A percentile compares a stretch with the other conserved stretches of the same genome.
These are phyloP conservation scores for Spathaspora arborariae DNA, from an alignment of 805 yeast genomes.

Conservation along the genomic window DNA sequence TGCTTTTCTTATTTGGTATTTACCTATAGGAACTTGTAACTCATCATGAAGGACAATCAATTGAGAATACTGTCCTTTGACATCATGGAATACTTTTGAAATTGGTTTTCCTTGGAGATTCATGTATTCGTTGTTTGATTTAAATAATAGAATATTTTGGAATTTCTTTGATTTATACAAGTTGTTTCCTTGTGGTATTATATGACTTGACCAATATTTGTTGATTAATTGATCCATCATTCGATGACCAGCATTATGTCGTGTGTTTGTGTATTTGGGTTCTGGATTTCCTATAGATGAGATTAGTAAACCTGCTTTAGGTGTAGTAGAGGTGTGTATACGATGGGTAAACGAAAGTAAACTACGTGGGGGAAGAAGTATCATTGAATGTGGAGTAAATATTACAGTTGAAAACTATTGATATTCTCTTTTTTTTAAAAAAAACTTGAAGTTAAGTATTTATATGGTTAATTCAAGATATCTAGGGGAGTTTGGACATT, in stretches of 20 bases:
- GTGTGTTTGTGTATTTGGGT: conserved; percentile 51
- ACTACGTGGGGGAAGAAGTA: not conserved
- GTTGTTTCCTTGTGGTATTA: not conserved
- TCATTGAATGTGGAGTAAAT: not conserved
- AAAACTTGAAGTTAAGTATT: no score
- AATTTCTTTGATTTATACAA: conserved; percentile 14
- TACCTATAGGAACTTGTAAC: conserved; percentile 61
- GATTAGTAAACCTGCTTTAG: conserved; percentile 13
- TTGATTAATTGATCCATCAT: conserved; percentile 34
- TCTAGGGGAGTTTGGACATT: no score
- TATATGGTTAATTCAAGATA: no score
- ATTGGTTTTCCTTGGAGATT: conserved; percentile 65
- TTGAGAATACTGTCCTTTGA: conserved; percentile 20
- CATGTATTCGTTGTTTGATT: conserved; percentile 61
- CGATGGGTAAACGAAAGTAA: not conserved
- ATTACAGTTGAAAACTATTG: no score
- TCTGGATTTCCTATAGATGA: conserved; percentile 81
- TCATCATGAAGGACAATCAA: conserved; percentile 78
- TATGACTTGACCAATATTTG: conserved; percentile 22
- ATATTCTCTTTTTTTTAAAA: no score
- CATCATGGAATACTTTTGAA: conserved; percentile 42
- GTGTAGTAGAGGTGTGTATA: not conserved
- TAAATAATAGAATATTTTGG: conserved; percentile 36
- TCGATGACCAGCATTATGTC: conserved; percentile 78
- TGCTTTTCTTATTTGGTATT: conserved; percentile 56